Evolutionary conservation across 768 basidiomycete genomes (phyloP), one percentile per base, ranked within the genome.

Genomic region (Suillus subalutaceus): DNA sequence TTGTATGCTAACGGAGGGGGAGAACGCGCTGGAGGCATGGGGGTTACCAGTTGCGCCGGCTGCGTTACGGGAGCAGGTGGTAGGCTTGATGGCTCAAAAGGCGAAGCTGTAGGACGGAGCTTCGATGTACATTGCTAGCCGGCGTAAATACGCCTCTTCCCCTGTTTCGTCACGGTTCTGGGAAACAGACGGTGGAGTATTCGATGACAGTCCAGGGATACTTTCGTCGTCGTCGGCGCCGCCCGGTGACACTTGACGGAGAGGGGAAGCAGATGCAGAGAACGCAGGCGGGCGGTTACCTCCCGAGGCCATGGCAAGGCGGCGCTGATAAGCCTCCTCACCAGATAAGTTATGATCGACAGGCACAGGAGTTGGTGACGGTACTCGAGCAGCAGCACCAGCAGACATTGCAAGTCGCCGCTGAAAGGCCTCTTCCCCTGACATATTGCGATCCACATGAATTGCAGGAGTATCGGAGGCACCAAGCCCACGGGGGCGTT

Each of bases 371-470:
- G 83, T 43, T 3, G 77, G 66, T 56, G 73, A 75, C 38, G 68
- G 69, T 1, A 62, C 70, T 30, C 68, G 70, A n/a, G 75, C 66
- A 15, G 57, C 66, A 10, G 66, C 65, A 30, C 66, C 38, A 15
- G 76, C 74, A 5, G 91, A 91, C 84, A 94, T 81, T 9, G 91
- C 90, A 20, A 93, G 81, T 30, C 93, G 88, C 38, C 91, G 89
- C 71, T 88, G 87, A 73, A 89, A 94, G 5, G 91, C 92, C 71
- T 93, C 93, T 62, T 94, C 92, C 10, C 92, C 93, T 2, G 90
- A 88, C 68, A 91, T 77, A 43, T 76, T 79, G 35, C 79, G 78
- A 52, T 85, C 82, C 4, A 85, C 73, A 7, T 79, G 68, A 3
- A 77, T 77, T n/a, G 83, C 74, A 3, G 83, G 56, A 9, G 57